phyloP scores from a whole-genome alignment of 2,329 filamentous ascomycete genomes.

The Epichloe brachyelytri region DNA sequence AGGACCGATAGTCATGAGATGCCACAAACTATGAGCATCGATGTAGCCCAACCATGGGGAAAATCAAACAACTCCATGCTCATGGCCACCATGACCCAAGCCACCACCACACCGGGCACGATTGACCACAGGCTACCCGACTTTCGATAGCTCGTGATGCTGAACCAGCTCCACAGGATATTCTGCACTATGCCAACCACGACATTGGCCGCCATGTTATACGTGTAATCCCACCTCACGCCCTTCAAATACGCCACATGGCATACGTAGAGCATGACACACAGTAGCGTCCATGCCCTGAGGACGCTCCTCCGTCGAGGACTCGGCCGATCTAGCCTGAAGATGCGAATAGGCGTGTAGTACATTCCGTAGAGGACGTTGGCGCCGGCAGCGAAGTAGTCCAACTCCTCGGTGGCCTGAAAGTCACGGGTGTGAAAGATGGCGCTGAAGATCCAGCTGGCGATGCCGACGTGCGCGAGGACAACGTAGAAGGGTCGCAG shows the following conservation, averaged over 20 bases:
- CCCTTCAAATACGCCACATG: conserved; percentile 79
- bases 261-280: conserved; percentile 53
- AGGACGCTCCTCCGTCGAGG: conserved; percentile 38
- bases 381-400: conserved; percentile 90
- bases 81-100: conserved; percentile 88
- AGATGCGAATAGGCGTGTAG: conserved; percentile 69
- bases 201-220: conserved; percentile 96
- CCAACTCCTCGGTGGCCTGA: conserved; percentile 73
- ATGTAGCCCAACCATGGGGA: conserved; percentile 69
- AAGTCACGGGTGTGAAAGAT: conserved; percentile 91
- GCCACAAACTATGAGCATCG: conserved; percentile 94
- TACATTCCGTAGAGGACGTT: conserved; percentile 86
- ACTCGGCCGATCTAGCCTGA: conserved; percentile 56
- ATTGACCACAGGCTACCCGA: conserved; percentile 66
- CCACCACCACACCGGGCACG: conserved; percentile 83
- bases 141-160: conserved; percentile 57
- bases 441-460: conserved; percentile 78
- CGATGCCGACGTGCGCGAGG: conserved; percentile 70
- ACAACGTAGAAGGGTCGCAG: conserved; percentile 68
- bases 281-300: conserved; percentile 63
- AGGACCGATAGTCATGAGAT: conserved; percentile 80
- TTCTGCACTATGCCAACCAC: conserved; percentile 70
- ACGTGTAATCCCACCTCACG: conserved; percentile 87
- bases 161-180: conserved; percentile 75
- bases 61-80: conserved; percentile 93